Conservation (phyloP, 352 stramenopile genomes). For the Pythium plurisporium region DNA sequence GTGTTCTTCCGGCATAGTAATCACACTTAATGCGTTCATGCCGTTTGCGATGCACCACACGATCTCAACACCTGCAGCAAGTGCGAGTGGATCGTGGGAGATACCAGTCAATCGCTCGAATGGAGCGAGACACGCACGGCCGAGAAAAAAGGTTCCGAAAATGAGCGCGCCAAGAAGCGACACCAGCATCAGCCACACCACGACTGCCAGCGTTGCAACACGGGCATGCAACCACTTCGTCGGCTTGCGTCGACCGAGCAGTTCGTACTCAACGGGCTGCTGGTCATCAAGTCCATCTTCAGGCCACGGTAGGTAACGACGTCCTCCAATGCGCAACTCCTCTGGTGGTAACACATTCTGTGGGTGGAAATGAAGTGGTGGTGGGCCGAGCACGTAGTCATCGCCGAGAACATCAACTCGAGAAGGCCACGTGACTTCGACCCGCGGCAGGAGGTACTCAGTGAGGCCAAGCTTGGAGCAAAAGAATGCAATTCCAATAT, state of each 20-base stretch:
- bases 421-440: slow-evolving; percentile 25
- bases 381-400: slow-evolving; percentile 50
- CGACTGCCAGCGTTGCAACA: slow-evolving; percentile 44
- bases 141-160: slow-evolving; percentile 68
- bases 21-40: slow-evolving; percentile 48
- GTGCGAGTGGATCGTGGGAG: slow-evolving; percentile 65
- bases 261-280: slow-evolving; percentile 61
- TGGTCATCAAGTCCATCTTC: slow-evolving; percentile 76
- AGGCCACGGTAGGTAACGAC: slow-evolving; percentile 78
- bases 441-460: slow-evolving; percentile 63
- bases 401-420: background rate
- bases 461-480: slow-evolving; percentile 61
- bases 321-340: slow-evolving; percentile 63
- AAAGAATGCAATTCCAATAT: slow-evolving; percentile 53
- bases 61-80: slow-evolving; percentile 70
- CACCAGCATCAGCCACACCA: slow-evolving; percentile 60
- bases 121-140: slow-evolving; percentile 57
- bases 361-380: slow-evolving; percentile 80
- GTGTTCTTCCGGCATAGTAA: slow-evolving; percentile 57
- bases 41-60: slow-evolving; percentile 71
- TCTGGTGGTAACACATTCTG: slow-evolving; percentile 59
- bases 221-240: slow-evolving; percentile 45
- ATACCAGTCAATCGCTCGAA: slow-evolving; percentile 71
- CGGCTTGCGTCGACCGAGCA: slow-evolving; percentile 51
- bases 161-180: slow-evolving; percentile 51